Evolutionary conservation across 306 rosid genomes (phyloP).

Genomic region (Cucurbita ficifolia): DNA sequence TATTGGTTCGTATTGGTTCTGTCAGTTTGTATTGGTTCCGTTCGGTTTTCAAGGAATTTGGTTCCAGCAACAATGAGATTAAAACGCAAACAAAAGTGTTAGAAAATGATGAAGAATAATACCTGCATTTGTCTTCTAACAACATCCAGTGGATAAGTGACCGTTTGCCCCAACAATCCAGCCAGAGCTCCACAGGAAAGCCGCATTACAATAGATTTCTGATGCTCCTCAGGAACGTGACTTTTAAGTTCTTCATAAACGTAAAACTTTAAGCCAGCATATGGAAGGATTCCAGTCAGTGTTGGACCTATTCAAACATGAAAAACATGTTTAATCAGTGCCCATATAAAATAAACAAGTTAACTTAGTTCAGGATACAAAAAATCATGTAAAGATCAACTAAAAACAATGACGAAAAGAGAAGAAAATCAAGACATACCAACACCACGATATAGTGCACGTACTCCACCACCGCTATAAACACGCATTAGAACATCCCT

Average conservation of each 20-base stretch:
- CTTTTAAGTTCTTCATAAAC: constrained; percentile 66
- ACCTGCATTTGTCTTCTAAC: constrained; percentile 99
- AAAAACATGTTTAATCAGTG: neutral
- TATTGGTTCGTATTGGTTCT: no score
- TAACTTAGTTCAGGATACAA: neutral
- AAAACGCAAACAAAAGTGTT: neutral
- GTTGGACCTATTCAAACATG: constrained; percentile 59
- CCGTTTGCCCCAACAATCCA: constrained; percentile 88
- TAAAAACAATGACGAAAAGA: neutral
- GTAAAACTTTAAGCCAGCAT: constrained; percentile 92
- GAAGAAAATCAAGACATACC: constrained; percentile 32
- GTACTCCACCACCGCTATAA: constrained; percentile 65
- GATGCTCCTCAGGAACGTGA: constrained; percentile 77
- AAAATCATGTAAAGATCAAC: neutral
- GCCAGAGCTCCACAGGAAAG: constrained; percentile 96
- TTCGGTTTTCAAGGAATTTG: neutral
- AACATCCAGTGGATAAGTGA: constrained; percentile 91
- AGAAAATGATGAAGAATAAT: neutral
- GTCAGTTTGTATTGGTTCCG: neutral
- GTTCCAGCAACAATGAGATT: neutral
- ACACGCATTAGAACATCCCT: constrained; percentile 58
- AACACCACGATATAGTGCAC: constrained; percentile 77
- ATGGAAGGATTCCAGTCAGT: constrained; percentile 77
- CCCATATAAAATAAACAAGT: neutral
- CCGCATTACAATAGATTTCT: constrained; percentile 51